Evolutionary conservation across 768 basidiomycete genomes (phyloP).

Genomic region (Mycena capillaripes): DNA sequence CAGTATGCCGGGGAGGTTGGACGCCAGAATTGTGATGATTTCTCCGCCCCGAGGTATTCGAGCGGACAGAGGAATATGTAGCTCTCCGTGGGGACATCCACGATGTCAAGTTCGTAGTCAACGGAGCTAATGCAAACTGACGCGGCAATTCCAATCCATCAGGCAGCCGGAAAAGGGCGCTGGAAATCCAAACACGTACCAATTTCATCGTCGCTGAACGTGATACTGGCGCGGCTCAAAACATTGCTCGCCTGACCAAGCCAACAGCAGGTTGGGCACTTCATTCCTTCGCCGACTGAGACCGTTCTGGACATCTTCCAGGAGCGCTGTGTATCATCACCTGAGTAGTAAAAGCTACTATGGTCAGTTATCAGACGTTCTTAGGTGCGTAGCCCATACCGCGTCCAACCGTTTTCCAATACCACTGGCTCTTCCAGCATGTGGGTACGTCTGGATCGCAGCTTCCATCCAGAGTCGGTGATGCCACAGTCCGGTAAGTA

Average conservation of each 20-base stretch:
- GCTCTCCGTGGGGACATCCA: neutral
- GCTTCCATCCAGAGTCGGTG: neutral
- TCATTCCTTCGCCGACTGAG: neutral
- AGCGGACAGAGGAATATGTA: conserved; percentile 2
- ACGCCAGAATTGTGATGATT: neutral
- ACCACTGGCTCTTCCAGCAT: neutral
- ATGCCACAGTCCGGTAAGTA: neutral
- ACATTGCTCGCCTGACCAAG: neutral
- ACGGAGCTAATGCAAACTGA: neutral
- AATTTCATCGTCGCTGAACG: neutral
- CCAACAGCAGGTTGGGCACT: neutral
- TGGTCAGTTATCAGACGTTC: neutral
- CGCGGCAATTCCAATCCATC: neutral
- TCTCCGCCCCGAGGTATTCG: neutral
- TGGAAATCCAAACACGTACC: neutral
- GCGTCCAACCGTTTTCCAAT: neutral
- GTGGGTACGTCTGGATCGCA: neutral
- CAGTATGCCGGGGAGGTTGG: conserved; percentile 1
- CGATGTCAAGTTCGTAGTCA: neutral
- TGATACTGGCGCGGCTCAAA: neutral
- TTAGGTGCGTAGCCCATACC: neutral
- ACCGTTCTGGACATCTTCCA: neutral
- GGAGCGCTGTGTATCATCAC: neutral
- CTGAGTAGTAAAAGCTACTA: neutral
- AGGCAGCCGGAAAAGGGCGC: no score